These are phyloP conservation scores for Lepidium sativum DNA, from an alignment of 345 rosid species.

Conservation along the genomic window DNA sequence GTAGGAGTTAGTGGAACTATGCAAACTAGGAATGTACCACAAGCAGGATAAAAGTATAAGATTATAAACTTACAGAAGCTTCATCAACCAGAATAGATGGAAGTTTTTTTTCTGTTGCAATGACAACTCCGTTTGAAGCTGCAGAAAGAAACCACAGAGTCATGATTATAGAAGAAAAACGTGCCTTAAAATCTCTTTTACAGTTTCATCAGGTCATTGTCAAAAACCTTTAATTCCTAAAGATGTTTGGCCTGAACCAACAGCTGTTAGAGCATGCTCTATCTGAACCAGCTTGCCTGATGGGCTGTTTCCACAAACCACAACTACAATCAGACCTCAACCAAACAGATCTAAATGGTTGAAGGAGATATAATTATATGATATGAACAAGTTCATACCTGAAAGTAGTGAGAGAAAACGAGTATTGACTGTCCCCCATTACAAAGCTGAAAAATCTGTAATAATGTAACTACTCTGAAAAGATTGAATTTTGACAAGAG, in stretches of 20 bases:
- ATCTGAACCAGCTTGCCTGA: constrained; percentile 98
- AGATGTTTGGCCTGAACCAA: constrained; percentile 94
- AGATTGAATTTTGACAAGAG: too few relatives aligned
- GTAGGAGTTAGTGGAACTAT: neutral
- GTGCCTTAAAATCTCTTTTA: neutral
- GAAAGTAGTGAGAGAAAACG: constrained; percentile 93
- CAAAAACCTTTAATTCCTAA: constrained; percentile 76
- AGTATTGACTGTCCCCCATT: constrained; percentile 98
- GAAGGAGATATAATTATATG: neutral
- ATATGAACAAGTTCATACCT: constrained; percentile 35
- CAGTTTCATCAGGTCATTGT: neutral
- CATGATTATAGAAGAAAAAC: neutral
- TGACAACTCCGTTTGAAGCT: constrained; percentile 96
- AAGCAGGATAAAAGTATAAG: neutral
- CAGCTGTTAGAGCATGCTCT: constrained; percentile 92
- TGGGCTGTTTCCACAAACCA: constrained; percentile 43
- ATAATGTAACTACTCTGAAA: too few relatives aligned
- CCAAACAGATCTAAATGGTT: neutral
- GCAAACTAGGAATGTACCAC: neutral
- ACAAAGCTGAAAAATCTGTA: neutral
- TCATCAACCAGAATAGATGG: constrained; percentile 95
- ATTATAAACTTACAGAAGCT: constrained; percentile 52
- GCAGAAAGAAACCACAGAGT: constrained; percentile 6
- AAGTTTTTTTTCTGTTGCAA: constrained; percentile 89
- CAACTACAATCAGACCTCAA: neutral